Base-by-base conservation (phyloP, 192 early-diverging fungal genomes). In the Phycomyces nitens region DNA sequence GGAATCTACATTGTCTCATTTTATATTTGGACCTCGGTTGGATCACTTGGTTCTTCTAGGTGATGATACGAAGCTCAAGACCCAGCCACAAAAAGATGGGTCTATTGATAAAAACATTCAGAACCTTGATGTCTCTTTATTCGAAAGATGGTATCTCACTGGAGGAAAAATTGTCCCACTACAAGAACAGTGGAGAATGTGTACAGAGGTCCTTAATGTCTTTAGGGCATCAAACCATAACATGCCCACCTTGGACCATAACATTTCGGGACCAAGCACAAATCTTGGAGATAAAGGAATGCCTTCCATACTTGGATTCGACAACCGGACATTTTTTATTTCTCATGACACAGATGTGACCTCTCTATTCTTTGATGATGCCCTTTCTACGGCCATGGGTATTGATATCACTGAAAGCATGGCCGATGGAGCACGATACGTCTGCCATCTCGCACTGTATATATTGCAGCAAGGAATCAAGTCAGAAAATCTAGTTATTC, bases 31-130 rank as follows among this genome's bases (percentile, higher is more conserved):
- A 1, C 15, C 65, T 9, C 12, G 41, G n/a, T 53, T 56, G 14
- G 70, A 76, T 15, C 74, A 76, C 43, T 15, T 76, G 0, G 43
- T 76, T 20, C 26, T 76, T 14, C 34, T 72, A 16, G 74, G 70
- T 2, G 56, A 68, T 22, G 9, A 16, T 16, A 57, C 16, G 29
- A 18, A 11, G 21, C 24, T 11, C 44, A 15, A 15, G 62, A 58
- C 14, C 70, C 55, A 5, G 23, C 34, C 1, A 12, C 53, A 0
- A 56, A n/a, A 7, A 58, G 40, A 16, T 9, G 49, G 29, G 2
- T 34, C 29, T 39, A 5, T 39, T 57, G 3, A 12, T 16, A 14
- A 40, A 39, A 16, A 10, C 61, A 15, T 26, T 49, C 0, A 41
- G 39, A 2, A 53, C 20, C 49, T 70, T 7, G 56, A 60, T 42